Evolutionary conservation across 2,329 filamentous ascomycete genomes (phyloP).

Genomic region (Epicoccum sorghinum): DNA sequence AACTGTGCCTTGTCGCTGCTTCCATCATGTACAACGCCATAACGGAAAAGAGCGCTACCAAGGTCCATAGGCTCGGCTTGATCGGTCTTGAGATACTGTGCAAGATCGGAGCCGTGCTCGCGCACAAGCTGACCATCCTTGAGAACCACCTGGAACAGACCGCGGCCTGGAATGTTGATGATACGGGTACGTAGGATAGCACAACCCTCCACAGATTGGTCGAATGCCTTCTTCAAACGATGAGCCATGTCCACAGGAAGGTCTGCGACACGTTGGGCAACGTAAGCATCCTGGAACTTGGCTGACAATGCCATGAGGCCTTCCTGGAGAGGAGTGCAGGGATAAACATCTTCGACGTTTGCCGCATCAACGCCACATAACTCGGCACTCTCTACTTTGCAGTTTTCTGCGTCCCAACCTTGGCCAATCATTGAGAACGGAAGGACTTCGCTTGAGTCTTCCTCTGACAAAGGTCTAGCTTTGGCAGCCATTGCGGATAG

Average conservation of each 20-base stretch:
- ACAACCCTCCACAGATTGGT: slow-evolving; percentile 36
- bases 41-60: slow-evolving; percentile 47
- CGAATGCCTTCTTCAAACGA: slow-evolving; percentile 46
- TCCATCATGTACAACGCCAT: slow-evolving; percentile 40
- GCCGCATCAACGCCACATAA: slow-evolving; percentile 35
- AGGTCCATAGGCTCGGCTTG: slow-evolving; percentile 47
- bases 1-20: slow-evolving; percentile 46
- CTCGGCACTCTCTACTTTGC: slow-evolving; percentile 46
- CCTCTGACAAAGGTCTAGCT: slow-evolving; percentile 30
- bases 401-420: slow-evolving; percentile 38
- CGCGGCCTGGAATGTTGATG: slow-evolving; percentile 44
- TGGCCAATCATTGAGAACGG: slow-evolving; percentile 42
- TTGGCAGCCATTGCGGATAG: slow-evolving; percentile 54
- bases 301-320: slow-evolving; percentile 49
- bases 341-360: slow-evolving; percentile 49
- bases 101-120: slow-evolving; percentile 34
- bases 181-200: slow-evolving; percentile 51
- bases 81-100: slow-evolving; percentile 45
- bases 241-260: slow-evolving; percentile 41
- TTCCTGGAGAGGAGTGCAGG: slow-evolving; percentile 52
- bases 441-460: slow-evolving; percentile 30
- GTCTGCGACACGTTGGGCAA: slow-evolving; percentile 46
- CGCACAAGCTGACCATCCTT: slow-evolving; percentile 38
- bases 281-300: slow-evolving; percentile 46
- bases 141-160: slow-evolving; percentile 49